Evolutionary conservation across 2,329 filamentous ascomycete genomes (phyloP), one percentile per base, ranked within the genome.

Genomic region (Ophiostoma ulmi): DNA sequence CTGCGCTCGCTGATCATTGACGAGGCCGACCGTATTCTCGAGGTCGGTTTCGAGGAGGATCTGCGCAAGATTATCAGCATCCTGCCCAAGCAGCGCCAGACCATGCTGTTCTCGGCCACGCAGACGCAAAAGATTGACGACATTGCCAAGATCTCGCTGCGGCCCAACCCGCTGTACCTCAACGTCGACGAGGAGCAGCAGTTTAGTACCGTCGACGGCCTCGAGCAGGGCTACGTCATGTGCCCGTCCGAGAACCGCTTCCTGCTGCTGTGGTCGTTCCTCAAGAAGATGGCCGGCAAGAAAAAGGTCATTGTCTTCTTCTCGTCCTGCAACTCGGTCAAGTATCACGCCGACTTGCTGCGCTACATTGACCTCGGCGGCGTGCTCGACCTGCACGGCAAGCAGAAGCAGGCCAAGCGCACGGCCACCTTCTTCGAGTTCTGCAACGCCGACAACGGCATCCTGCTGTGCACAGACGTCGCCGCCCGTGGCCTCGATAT

Each of bases 381-480:
- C 61, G 92, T 96, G 2, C 85, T 97, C 63, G 91, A 92, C 75
- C 84, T 97, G 8, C 92, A 96, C 80, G 95, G 93, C 75, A 97
- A 99, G 82, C 93, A 97, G 81, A 99, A 99, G 82, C 95, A 99
- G 81, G 81, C 73, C 48, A 97, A 97, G 80, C 91, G 95, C n/a
- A 99, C 95, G 35, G 97, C 96, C 78, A 97, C 93, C 0, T 99
- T 99, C 80, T 99, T 98, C 80, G 94, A 98, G 79, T 99, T 99
- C 63, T 85, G 83, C 79, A 86, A 86, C 73, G 84, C 94, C 22
- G 89, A 89, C 74, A 88, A 91, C 74, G 95, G 94, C 35, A 97
- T 92, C 0, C 81, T 99, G 70, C 95, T 99, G 75, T 97, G 94
- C 82, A 99, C 95, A 0, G 95, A 99, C 77, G 95, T 99, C 74